Evolutionary conservation across 495 filamentous ascomycete species (phyloP), one percentile per base, ranked within the genome.

Genomic region (Oidiodendron maius): DNA sequence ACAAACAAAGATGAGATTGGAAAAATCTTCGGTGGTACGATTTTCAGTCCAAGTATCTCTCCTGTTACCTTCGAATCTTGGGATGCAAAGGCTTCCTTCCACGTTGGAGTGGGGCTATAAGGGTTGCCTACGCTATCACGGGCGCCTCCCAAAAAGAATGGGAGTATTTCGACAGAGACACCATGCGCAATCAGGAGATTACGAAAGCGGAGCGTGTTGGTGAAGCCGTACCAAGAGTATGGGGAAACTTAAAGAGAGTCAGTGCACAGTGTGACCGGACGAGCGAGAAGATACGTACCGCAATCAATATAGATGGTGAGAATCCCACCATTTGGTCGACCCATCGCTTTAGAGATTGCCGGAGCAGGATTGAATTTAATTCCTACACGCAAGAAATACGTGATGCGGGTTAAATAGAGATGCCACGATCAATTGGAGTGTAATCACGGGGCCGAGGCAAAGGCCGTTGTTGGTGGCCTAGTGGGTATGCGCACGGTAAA

Each of bases 151-250:
- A 53, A 40, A 17, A 53, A 48, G 45, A 53, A 53, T 5, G 51
- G 51, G 13, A 48, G n/a, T 16, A 53, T 53, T 15, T 53, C 32
- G n/a, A 53, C 51, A 8, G 41, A 16, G 8, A 53, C 40, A 10
- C 46, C 51, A 23, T 53, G 38, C 23, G 37, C 44, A 13, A 43
- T 26, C 3, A 53, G 45, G 10, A 30, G 12, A 3, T 44, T 44
- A 5, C 51, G 37, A 30, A 48, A 44, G 4, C 22, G 24, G 17
- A 48, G 11, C 5, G 20, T 37, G 37, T 49, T 53, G 44, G 51
- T 53, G 22, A 53, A 43, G 2, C 51, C 51, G 23, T 48, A 53
- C 51, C 51, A 53, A 10, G 51, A 53, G 39, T 53, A 53, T 3
- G 46, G 51, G 3, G 44, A 48, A 24, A 26, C 5, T 37, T 10